phyloP scores from a whole-genome alignment of 441 rosid species.

The Pelargonium cotyledonis region DNA sequence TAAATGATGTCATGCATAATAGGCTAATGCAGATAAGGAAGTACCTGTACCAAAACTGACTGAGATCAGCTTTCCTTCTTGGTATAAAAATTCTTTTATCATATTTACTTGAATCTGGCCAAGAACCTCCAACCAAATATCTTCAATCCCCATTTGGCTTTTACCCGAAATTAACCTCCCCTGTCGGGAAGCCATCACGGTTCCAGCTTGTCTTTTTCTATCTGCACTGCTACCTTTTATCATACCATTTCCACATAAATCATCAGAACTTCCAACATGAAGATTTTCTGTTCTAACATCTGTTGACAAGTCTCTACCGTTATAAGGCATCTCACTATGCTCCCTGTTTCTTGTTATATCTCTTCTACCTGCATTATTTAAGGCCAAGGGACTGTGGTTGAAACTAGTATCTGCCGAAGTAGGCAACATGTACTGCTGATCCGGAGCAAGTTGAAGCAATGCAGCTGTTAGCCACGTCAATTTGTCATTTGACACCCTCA shows the following conservation, averaged over 20 bases:
- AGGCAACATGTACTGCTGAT: constrained; percentile 76
- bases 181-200: constrained; percentile 38
- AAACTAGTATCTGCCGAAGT: constrained; percentile 71
- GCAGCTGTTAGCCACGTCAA: constrained; percentile 96
- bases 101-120: constrained; percentile 49
- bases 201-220: constrained; percentile 36
- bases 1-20: background rate
- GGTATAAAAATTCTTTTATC: constrained; percentile 62
- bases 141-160: constrained; percentile 43
- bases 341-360: constrained; percentile 28
- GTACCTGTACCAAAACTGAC: constrained; percentile 89
- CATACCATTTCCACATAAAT: constrained; percentile 29
- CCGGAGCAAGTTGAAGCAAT: constrained; percentile 94
- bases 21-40: background rate
- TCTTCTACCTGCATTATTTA: constrained; percentile 34
- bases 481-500: constrained; percentile 82
- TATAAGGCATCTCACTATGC: constrained; percentile 23
- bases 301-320: constrained; percentile 33
- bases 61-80: constrained; percentile 78
- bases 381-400: constrained; percentile 52
- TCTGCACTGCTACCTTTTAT: constrained; percentile 26
- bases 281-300: constrained; percentile 34
- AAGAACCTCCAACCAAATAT: constrained; percentile 84
- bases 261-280: constrained; percentile 29
- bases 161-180: constrained; percentile 35